Conservation (phyloP, 495 filamentous ascomycete genomes). For the Penicillium bialowiezense region DNA sequence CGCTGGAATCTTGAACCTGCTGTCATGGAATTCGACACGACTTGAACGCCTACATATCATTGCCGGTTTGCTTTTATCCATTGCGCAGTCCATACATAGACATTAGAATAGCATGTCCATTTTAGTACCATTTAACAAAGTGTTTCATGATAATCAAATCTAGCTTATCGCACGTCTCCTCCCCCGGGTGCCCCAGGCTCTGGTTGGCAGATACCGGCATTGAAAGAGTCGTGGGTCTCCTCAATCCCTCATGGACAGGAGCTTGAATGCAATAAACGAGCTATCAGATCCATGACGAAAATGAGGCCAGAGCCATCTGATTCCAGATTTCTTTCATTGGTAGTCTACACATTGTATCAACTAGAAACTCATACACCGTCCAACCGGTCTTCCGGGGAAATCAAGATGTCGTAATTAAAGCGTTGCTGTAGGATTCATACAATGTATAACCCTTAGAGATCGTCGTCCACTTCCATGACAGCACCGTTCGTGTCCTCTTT, state of each 20-base stretch:
- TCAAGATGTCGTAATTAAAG: constrained; percentile 24
- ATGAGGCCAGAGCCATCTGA: too few species aligned
- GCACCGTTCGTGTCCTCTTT: constrained; percentile 56
- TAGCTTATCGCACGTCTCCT: too few species aligned
- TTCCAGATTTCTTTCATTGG: constrained; percentile 3
- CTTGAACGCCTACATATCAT: constrained; percentile 6
- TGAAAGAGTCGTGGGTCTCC: too few species aligned
- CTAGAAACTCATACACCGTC: neutral
- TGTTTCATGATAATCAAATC: too few species aligned
- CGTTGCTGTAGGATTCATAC: constrained; percentile 17
- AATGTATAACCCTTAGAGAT: constrained; percentile 43
- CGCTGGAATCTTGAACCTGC: constrained; percentile 10
- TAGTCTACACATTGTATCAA: constrained; percentile 3
- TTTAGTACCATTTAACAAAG: neutral
- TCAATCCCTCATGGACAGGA: too few species aligned
- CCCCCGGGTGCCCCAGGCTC: too few species aligned
- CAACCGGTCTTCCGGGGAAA: neutral
- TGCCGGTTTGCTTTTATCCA: constrained; percentile 13
- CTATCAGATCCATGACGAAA: too few species aligned
- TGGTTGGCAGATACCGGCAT: too few species aligned
- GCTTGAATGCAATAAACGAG: too few species aligned
- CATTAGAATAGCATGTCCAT: neutral
- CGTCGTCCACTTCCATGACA: constrained; percentile 59
- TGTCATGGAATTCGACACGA: neutral
- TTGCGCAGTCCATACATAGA: constrained; percentile 11